Base-by-base conservation (phyloP, 208 protist species). In the Leishmania braziliensis region DNA sequence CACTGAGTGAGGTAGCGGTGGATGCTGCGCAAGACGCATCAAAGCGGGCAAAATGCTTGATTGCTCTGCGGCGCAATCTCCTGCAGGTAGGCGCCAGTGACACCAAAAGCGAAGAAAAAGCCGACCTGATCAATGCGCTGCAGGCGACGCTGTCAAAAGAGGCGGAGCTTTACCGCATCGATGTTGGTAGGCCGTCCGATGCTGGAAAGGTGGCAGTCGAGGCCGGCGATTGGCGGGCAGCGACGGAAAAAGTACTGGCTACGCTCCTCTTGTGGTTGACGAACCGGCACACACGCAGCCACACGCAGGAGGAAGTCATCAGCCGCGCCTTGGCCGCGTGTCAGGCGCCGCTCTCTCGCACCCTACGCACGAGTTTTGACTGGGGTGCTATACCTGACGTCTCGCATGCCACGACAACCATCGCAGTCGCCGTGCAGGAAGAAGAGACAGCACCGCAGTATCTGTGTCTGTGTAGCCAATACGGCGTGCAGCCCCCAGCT, bases 381-480 rank as follows among this genome's bases (percentile, higher is more conserved):
- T 80, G 62, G 77, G 53, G 29, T 3, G 53, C n/a, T 14, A 23
- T 53, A 76, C 46, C 48, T 12, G 51, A 29, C 18, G 48, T 6
- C 51, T 46, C 72, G 12, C 76, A 14, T 53, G 26, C 60, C 60
- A 71, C 39, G 14, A 4, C 48, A 36, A 50, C 56, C 36, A 68
- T 62, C 33, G 20, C 29, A 12, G 18, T 56, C 56, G 33, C 23
- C 23, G 12, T 63, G 53, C 60, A 58, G 1, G 74, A 63, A 66
- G 63, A 46, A 29, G 74, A 53, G 39, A 29, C 56, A 26, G 54
- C 46, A 0, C 16, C 60, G 23, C 77, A 74, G 14, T 86, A 86
- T 51, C 66, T 86, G 65, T 86, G 82, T 51, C 66, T 86, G n/a
- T 86, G 82, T 70, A 70, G 56, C 33, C 51, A 75, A 14, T 36